These are phyloP conservation scores for Tetracladium setigerum DNA, from an alignment of 495 filamentous ascomycete genomes.

Conservation along the genomic window DNA sequence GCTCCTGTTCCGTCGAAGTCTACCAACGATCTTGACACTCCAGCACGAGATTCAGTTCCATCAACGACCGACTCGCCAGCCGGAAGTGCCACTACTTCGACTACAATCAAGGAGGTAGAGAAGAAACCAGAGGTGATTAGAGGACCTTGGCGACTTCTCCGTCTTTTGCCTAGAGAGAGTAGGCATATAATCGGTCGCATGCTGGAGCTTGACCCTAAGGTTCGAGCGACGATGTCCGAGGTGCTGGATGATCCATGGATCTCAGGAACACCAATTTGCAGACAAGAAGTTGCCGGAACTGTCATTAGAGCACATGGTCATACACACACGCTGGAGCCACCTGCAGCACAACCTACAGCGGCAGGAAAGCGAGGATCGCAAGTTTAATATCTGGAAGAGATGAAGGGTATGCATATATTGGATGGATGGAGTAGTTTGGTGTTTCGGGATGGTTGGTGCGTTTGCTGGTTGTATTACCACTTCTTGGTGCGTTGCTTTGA, in stretches of 20 bases:
- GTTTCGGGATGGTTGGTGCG: background rate
- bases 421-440: background rate
- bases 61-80: conserved; percentile 14
- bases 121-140: conserved; percentile 74
- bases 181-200: conserved; percentile 85
- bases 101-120: conserved; percentile 33
- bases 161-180: conserved; percentile 83
- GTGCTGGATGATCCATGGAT: conserved; percentile 91
- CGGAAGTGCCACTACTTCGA: conserved; percentile 9
- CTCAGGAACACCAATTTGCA: conserved; percentile 52
- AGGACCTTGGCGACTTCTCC: conserved; percentile 88
- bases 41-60: conserved; percentile 15
- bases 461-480: background rate
- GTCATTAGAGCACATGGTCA: conserved; percentile 43
- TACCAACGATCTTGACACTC: conserved; percentile 12
- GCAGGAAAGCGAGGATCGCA: background rate
- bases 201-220: conserved; percentile 82
- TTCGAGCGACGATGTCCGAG: conserved; percentile 75
- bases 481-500: background rate
- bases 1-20: conserved; percentile 16
- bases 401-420: conserved; percentile 1
- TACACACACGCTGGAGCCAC: conserved; percentile 46
- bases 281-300: conserved; percentile 34
- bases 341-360: conserved; percentile 15
- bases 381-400: background rate